These are phyloP conservation scores for Aspergillus spinulosporus DNA, from an alignment of 2,329 filamentous ascomycete genomes.

Conservation along the genomic window DNA sequence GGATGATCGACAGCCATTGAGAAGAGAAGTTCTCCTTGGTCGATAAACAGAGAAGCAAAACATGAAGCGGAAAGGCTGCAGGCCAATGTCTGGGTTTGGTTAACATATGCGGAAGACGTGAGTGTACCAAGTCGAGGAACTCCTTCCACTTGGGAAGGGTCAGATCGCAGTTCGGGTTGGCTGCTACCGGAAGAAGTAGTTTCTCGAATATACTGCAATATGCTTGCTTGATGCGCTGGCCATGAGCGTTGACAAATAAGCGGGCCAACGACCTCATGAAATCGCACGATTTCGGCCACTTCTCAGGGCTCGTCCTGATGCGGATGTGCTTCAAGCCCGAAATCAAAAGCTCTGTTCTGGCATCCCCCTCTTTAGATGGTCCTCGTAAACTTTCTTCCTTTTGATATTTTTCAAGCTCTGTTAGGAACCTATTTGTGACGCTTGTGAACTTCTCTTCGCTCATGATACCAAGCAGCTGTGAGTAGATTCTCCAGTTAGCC, in stretches of 20 bases:
- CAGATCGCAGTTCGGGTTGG: conserved; percentile 74
- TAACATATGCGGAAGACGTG: conserved; percentile 79
- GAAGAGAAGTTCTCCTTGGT: conserved; percentile 77
- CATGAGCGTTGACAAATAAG: conserved; percentile 81
- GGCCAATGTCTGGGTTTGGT: conserved; percentile 91
- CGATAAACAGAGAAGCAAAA: conserved; percentile 83
- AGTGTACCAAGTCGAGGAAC: conserved; percentile 75
- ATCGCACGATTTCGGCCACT: conserved; percentile 84
- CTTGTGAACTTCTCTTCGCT: conserved; percentile 86
- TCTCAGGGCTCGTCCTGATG: conserved; percentile 69
- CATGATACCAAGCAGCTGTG: conserved; percentile 92
- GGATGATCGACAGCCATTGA: conserved; percentile 82
- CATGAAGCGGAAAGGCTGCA: conserved; percentile 82
- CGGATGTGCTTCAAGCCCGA: conserved; percentile 88
- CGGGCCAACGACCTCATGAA: conserved; percentile 80
- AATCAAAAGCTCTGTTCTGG: conserved; percentile 81
- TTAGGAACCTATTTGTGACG: conserved; percentile 78
- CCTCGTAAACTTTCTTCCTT: conserved; percentile 62
- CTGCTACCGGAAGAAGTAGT: conserved; percentile 81
- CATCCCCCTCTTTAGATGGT: conserved; percentile 64
- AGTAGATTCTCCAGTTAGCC: conserved; percentile 94
- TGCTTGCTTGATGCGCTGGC: conserved; percentile 84
- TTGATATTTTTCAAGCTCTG: conserved; percentile 75
- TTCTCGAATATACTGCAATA: conserved; percentile 92
- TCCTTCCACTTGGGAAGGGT: conserved; percentile 82